phyloP scores from a whole-genome alignment of 106 monocot genomes.

The Triglochin maritima region DNA sequence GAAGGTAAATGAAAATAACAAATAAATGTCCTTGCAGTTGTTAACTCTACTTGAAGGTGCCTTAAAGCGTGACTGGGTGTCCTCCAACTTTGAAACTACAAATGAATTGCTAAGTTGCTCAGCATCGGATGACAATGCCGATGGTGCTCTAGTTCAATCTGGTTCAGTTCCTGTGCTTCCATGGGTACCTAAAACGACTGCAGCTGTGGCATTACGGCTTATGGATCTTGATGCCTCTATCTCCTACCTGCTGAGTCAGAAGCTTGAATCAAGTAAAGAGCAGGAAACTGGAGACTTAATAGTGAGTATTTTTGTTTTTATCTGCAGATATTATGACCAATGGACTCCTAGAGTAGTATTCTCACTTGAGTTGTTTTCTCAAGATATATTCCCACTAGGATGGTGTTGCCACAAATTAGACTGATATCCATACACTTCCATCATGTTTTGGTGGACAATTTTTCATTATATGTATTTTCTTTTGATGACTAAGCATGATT shows the following conservation, averaged over 20 bases:
- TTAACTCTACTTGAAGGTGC: slow-evolving; percentile 72
- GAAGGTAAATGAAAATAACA: neutral
- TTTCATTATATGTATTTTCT: no score
- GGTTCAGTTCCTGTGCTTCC: slow-evolving; percentile 66
- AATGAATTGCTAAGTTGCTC: slow-evolving; percentile 43
- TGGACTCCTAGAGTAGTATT: neutral
- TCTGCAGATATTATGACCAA: neutral
- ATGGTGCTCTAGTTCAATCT: slow-evolving; percentile 10
- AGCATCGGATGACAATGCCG: slow-evolving; percentile 6
- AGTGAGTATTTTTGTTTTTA: slow-evolving; percentile 30
- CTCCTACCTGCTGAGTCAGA: slow-evolving; percentile 56
- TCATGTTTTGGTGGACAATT: no score
- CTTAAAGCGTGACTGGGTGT: slow-evolving; percentile 52
- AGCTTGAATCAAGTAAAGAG: slow-evolving; percentile 35
- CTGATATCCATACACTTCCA: no score
- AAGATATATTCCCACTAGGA: neutral
- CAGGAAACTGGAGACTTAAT: slow-evolving; percentile 36
- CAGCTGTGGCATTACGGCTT: slow-evolving; percentile 74
- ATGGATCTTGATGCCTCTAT: slow-evolving; percentile 82
- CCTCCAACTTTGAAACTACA: slow-evolving; percentile 78
- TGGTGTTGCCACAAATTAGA: no score
- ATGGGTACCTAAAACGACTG: slow-evolving; percentile 62
- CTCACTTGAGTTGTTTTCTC: neutral
- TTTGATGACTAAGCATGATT: no score
- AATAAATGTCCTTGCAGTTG: slow-evolving; percentile 32